Evolutionary conservation across 306 rosid species (phyloP), one percentile per base, ranked within the genome.

Genomic region (Gastrolobium villosum): DNA sequence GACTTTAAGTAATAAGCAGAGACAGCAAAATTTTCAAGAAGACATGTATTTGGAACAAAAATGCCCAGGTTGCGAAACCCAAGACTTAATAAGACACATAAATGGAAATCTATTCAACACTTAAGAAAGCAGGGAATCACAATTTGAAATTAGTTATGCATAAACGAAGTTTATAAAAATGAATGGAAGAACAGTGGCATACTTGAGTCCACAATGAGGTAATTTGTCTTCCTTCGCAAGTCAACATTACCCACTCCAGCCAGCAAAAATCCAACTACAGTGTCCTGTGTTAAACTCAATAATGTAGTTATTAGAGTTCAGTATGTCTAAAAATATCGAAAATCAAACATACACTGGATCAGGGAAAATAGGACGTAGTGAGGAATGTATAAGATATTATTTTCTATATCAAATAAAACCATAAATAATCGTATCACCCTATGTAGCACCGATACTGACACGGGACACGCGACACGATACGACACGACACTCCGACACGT

Each of bases 161-260:
- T 45, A 10, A 44, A 64, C n/a, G 15, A 66, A 61, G 15, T 14
- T 7, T 9, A 11, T 49, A 35, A 65, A 53, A 39, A 44, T 48
- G 36, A 30, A 56, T 39, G 30, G 66, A 70, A 59, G 10, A 20
- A 40, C 32, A 30, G 54, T 20, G 14, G 41, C 91, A 3, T 88
- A 92, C 97, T 90, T 67, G 92, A 88, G 79, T 92, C 95, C 36
- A 92, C 95, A 10, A 87, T 87, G 34, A 90, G 91, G 78, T 92
- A 92, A 57, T 90, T 92, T 30, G 95, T 87, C 87, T 92, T 90
- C 81, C 94, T 90, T 54, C 97, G 83, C 84, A 92, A 74, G 87
- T 92, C 95, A 7, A 92, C 97, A 43, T 92, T 87, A 31, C 95
- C 95, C 70, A 88, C 94, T 74, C 95, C 95, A 57, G 91, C 97